These are phyloP conservation scores for Penicillium maclennaniae DNA, from an alignment of 495 filamentous ascomycete genomes.

Conservation along the genomic window DNA sequence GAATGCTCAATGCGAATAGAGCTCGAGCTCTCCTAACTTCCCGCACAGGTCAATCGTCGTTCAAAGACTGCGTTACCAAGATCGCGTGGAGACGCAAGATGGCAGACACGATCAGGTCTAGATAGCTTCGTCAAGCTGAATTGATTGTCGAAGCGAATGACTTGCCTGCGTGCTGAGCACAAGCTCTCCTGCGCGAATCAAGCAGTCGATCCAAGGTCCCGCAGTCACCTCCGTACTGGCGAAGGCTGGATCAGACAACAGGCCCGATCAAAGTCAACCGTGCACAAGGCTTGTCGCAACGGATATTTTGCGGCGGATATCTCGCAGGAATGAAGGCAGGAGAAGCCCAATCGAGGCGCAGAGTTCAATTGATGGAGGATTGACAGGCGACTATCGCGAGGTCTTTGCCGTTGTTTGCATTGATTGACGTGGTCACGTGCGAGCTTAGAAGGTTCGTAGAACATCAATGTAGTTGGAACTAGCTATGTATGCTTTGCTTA, in stretches of 20 bases:
- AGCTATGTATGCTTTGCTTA: not conserved
- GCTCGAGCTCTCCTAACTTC: not conserved
- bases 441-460: not conserved
- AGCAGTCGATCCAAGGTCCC: not conserved
- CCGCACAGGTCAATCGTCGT: not conserved
- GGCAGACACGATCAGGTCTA: not conserved
- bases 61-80: not conserved
- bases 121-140: not conserved
- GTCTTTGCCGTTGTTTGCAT: conserved; percentile 16
- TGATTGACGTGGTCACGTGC: conserved; percentile 19
- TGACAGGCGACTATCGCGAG: conserved; percentile 3
- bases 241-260: not conserved
- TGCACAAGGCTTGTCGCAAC: not conserved
- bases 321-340: not conserved
- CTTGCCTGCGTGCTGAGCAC: not conserved
- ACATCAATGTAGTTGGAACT: not conserved
- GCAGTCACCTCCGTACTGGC: not conserved
- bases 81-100: not conserved
- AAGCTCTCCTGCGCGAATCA: not conserved
- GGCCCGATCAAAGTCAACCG: not conserved
- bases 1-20: not conserved
- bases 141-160: not conserved
- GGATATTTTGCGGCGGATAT: not conserved
- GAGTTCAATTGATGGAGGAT: conserved; percentile 4
- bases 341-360: not conserved